Evolutionary conservation across 2,329 filamentous ascomycete genomes (phyloP).

Genomic region (Leptographium galeiforme): DNA sequence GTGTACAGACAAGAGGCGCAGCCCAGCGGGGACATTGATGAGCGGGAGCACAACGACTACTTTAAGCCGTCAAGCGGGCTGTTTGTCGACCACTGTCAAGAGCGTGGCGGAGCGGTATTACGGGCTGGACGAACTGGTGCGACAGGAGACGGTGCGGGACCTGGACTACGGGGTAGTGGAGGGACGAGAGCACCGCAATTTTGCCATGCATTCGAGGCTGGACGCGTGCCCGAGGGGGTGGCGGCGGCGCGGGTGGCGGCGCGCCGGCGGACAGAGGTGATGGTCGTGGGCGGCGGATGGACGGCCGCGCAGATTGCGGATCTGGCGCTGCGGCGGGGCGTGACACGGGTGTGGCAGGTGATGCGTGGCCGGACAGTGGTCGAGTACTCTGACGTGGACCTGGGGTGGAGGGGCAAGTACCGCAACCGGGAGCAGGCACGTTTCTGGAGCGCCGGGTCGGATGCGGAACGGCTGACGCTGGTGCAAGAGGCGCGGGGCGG

Average conservation of each 20-base stretch:
- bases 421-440: conserved; percentile 62
- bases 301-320: conserved; percentile 65
- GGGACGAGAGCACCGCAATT: conserved; percentile 3
- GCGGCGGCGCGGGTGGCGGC: conserved; percentile 39
- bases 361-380: conserved; percentile 46
- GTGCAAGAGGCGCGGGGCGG: conserved; percentile 54
- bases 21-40: conserved; percentile 40
- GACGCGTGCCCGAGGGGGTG: conserved; percentile 36
- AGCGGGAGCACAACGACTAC: conserved; percentile 56
- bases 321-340: conserved; percentile 48
- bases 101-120: conserved; percentile 46
- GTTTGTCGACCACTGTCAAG: conserved; percentile 48
- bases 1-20: conserved; percentile 23
- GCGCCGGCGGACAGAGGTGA: conserved; percentile 41
- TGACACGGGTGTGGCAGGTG: conserved; percentile 55
- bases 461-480: conserved; percentile 54
- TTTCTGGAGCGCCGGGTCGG: conserved; percentile 65
- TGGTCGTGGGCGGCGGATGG: conserved; percentile 63
- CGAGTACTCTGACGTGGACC: conserved; percentile 66
- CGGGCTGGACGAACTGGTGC: conserved; percentile 40
- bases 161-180: conserved; percentile 44
- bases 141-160: conserved; percentile 45
- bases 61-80: conserved; percentile 49
- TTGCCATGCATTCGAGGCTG: conserved; percentile 49
- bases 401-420: conserved; percentile 74